These are phyloP conservation scores for Punctularia strigosozonata DNA, from an alignment of 768 basidiomycete genomes.

Conservation along the genomic window DNA sequence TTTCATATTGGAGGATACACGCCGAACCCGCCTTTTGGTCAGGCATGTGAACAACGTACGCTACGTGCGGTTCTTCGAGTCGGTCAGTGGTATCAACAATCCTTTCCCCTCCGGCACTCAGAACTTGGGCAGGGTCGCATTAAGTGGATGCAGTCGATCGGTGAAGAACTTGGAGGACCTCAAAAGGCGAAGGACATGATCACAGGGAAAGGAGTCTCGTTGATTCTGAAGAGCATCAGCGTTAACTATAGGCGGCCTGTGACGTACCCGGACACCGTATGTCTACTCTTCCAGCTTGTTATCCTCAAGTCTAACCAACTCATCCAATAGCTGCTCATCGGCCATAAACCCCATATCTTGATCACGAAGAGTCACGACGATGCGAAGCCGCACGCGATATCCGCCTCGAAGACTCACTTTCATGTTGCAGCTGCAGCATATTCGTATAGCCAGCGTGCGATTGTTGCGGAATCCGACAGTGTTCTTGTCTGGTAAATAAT, in stretches of 20 bases:
- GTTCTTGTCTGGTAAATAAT: conserved; percentile 66
- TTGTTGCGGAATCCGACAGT: conserved; percentile 56
- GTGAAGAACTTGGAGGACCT: conserved; percentile 46
- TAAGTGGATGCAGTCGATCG: conserved; percentile 51
- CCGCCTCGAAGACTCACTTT: conserved; percentile 30
- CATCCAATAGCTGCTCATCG: conserved; percentile 43
- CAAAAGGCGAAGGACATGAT: conserved; percentile 44
- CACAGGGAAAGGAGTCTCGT: conserved; percentile 49
- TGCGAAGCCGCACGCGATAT: conserved; percentile 13
- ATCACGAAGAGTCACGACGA: conserved; percentile 9
- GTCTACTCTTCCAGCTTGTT: conserved; percentile 3
- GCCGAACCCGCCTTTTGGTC: conserved; percentile 1
- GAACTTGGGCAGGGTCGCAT: conserved; percentile 44
- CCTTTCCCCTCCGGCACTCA: background rate
- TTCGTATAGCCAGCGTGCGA: conserved; percentile 47
- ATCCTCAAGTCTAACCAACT: background rate
- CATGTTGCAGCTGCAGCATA: conserved; percentile 43
- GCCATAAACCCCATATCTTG: conserved; percentile 37
- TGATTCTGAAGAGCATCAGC: conserved; percentile 63
- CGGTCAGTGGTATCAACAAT: conserved; percentile 25
- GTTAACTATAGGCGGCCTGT: conserved; percentile 62
- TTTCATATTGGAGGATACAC: background rate
- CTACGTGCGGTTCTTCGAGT: conserved; percentile 67
- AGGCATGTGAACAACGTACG: conserved; percentile 76
- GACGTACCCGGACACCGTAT: conserved; percentile 64